Base-by-base conservation (phyloP, 1,139 yeast species). In the Yamadazyma conglobata region DNA sequence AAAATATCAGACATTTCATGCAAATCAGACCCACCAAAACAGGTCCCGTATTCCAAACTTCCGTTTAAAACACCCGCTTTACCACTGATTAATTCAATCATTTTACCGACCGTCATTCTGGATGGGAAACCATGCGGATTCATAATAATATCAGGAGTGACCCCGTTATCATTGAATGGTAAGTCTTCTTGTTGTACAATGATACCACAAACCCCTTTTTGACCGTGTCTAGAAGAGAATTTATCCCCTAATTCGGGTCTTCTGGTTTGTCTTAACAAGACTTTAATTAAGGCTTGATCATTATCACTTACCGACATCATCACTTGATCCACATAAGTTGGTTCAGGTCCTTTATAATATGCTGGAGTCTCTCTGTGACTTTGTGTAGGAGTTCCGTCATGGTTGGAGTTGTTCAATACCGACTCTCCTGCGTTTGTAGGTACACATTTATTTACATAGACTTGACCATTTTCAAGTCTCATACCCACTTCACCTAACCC, bases 61-160 rank as follows among this genome's bases (percentile, higher is more conserved):
- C 99, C 99, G 46, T 86, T 85, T 44, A 91, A 63, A 22, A 91
- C 97, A 54, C 98, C 98, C 0, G 98, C 98, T 55, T 91, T 91
- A 47, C 98, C 98, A 19, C 96, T 84, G 16, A 91, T 84, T 42
- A 91, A 71, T 57, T 91, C 99, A 47, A 93, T 81, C 97, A 91
- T 91, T 58, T 91, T 91, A 39, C 98, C 99, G 15, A 91, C 98
- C 28, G 99, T 91, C 99, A 91, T 91, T 71, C 98, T 94, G 22
- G 97, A 89, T 43, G 98, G 98, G 79, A 91, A 91, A 64, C 96
- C 98, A 55, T 91, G 98, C 2, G 98, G 98, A 53, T 91, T 91
- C 95, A 91, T 91, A 51, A 91, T 91, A 44, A 91, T 88, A 61
- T 91, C 98, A 0, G 98, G 98, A 4, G 77, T 68, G 27, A 89